A percentile compares a stretch with the other conserved stretches of the same genome.
Evolutionary conservation across 2,329 filamentous ascomycete genomes (phyloP).

Genomic region (Ophiosphaerella herpotricha): DNA sequence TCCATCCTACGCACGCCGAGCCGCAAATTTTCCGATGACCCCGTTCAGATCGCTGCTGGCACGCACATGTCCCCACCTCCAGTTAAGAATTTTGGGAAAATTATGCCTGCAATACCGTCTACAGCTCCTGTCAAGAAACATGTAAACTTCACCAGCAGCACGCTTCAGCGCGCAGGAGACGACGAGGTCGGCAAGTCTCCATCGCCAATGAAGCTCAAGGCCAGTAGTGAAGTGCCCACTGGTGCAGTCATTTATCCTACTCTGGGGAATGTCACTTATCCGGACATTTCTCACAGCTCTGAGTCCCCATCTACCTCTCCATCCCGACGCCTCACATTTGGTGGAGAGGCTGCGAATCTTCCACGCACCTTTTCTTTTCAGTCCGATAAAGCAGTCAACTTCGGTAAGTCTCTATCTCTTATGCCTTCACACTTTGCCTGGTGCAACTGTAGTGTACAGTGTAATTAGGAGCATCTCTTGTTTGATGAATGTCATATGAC

Average conservation of each 20-base stretch:
- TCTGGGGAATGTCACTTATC: conserved; percentile 42
- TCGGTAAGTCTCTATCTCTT: conserved; percentile 27
- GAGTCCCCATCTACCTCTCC: conserved; percentile 32
- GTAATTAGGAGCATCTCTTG: no score
- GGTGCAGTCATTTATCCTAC: conserved; percentile 40
- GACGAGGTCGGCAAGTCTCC: conserved; percentile 42
- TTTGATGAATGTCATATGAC: no score
- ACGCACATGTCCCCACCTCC: conserved; percentile 58
- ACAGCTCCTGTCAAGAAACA: conserved; percentile 77
- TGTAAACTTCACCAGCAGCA: conserved; percentile 78
- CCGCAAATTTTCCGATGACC: conserved; percentile 64
- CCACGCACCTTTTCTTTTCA: conserved; percentile 56
- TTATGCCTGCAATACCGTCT: conserved; percentile 58
- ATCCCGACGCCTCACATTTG: conserved; percentile 43
- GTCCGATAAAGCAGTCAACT: conserved; percentile 51
- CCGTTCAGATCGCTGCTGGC: conserved; percentile 62
- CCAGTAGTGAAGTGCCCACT: conserved; percentile 39
- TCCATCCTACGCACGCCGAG: conserved; percentile 67
- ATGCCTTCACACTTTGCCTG: neutral
- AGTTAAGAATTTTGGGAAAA: conserved; percentile 53
- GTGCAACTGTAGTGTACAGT: no score
- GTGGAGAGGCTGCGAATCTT: conserved; percentile 30
- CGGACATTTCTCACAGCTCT: conserved; percentile 37
- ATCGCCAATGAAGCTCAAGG: conserved; percentile 42
- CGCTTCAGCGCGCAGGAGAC: conserved; percentile 53